Base-by-base conservation (phyloP, 78 protist genomes). In the Dictyostelium firmibasis region DNA sequence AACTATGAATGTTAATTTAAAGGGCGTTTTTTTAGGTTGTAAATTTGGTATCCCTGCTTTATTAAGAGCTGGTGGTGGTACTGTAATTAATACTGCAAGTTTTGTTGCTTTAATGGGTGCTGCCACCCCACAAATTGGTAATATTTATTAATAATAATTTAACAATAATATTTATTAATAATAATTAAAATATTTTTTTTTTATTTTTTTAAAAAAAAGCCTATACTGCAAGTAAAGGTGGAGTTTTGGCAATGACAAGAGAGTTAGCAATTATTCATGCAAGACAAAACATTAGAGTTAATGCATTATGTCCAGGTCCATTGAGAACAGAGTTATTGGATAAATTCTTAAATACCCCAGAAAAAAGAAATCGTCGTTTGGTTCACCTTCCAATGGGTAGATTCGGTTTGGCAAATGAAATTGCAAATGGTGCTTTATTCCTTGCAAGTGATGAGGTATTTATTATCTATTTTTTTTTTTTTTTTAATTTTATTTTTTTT, bases 381-480 rank as follows among this genome's bases (percentile, higher is more conserved):
- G 98, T 97, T 50, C 98, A 97, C 91, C 86, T 95, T 36, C 98
- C 98, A 62, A 94, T 97, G 97, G 98, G 98, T 36, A 88, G 98
- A 67, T 97, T 94, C 27, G 98, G 96, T 79, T 84, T 79, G 36
- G 98, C 98, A 18, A 8, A 25, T n/a, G 98, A 97, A 91, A 85
- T 97, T 36, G 98, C 98, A 7, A 69, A 95, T 38, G 97, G 93
- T 44, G 98, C 96, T 9, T 86, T 97, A 8, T 97, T 97, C 81
- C 84, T 97, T 13, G 97, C 98, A 33, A 83, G 94, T 16, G 97
- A 97, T 75, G 98, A 97, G 31, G 69, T 88, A 70, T 16, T 7
- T 64, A 64, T 83, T 16, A 9, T 43, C 20, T 43, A 11, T 64
- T 11, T n/a, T 64, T 38, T 38, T 23, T 0, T 33, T 36, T 76